Conservation (phyloP, 2,329 filamentous ascomycete genomes). For the Gaeumannomyces tritici region DNA sequence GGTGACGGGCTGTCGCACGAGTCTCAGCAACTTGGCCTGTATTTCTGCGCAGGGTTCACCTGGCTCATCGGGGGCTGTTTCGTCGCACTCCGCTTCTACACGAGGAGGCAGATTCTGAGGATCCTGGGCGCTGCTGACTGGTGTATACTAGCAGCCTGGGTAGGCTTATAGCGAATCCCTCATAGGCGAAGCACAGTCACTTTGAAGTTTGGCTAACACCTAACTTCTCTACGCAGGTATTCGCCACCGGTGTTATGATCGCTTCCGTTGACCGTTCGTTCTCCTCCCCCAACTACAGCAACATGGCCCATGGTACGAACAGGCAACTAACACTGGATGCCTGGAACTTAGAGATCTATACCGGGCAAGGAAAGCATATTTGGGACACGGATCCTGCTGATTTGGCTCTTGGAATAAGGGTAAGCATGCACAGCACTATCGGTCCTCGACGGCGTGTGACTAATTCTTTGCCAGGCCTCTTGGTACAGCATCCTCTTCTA, state of each 20-base stretch:
- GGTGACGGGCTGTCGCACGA: slow-evolving; percentile 3
- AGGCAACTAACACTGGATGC: not conserved
- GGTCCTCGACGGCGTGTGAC: not conserved
- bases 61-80: slow-evolving; percentile 20
- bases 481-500: slow-evolving; percentile 19
- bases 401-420: not conserved
- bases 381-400: slow-evolving; percentile 1
- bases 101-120: slow-evolving; percentile 8
- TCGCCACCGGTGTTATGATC: not conserved
- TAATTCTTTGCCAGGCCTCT: slow-evolving; percentile 10
- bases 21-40: slow-evolving; percentile 13
- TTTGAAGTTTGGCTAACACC: not conserved
- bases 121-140: slow-evolving; percentile 1
- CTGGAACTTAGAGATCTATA: not conserved
- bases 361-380: slow-evolving; percentile 1
- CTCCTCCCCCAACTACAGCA: not conserved
- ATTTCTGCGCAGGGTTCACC: slow-evolving; percentile 15
- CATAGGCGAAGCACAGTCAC: not conserved
- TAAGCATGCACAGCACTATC: not conserved
- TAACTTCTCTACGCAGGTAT: not conserved
- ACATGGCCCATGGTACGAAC: not conserved
- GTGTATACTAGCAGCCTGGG: slow-evolving; percentile 1
- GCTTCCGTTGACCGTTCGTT: not conserved
- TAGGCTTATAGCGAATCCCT: not conserved
- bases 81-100: slow-evolving; percentile 28